Conservation (phyloP, 1,284 basidiomycete genomes). For the Pseudozyma sp. region DNA sequence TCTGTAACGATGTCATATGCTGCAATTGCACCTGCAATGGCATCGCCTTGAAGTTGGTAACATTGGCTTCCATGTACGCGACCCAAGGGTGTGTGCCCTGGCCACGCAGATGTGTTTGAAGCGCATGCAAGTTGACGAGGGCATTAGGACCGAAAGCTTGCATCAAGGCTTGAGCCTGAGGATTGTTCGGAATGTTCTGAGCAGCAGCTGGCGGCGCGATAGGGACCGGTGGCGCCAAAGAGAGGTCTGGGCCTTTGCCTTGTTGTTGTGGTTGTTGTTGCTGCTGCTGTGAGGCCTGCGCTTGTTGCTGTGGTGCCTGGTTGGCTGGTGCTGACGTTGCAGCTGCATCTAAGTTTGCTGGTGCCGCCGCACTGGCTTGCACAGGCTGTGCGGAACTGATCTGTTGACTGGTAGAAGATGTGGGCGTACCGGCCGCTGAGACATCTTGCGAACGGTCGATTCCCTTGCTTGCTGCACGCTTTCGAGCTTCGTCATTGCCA, state of each 20-base stretch:
- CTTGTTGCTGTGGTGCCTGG: slow-evolving; percentile 8
- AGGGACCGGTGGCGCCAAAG: slow-evolving; percentile 38
- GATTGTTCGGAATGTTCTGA: slow-evolving; percentile 37
- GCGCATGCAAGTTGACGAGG: slow-evolving; percentile 48
- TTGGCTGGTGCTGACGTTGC: slow-evolving; percentile 1
- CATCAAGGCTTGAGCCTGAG: slow-evolving; percentile 53
- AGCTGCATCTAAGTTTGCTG: neutral
- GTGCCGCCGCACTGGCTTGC: neutral
- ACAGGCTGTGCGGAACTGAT: neutral
- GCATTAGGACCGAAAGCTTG: slow-evolving; percentile 60
- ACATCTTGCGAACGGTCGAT: slow-evolving; percentile 22
- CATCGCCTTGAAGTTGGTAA: slow-evolving; percentile 41
- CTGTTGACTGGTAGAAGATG: slow-evolving; percentile 14
- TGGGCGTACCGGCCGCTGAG: slow-evolving; percentile 22
- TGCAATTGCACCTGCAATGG: slow-evolving; percentile 55
- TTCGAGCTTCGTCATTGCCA: slow-evolving; percentile 16
- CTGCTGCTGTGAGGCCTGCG: slow-evolving; percentile 2
- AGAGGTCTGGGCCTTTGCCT: slow-evolving; percentile 30
- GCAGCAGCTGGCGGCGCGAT: slow-evolving; percentile 21
- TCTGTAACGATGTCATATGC: slow-evolving; percentile 53
- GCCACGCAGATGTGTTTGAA: slow-evolving; percentile 52
- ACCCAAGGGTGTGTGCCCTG: slow-evolving; percentile 54
- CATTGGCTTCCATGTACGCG: slow-evolving; percentile 51
- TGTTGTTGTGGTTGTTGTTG: slow-evolving; percentile 11
- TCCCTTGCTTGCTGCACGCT: slow-evolving; percentile 22